Evolutionary conservation across 352 stramenopile genomes (phyloP).

Genomic region (Thalassiosira ordinaria): DNA sequence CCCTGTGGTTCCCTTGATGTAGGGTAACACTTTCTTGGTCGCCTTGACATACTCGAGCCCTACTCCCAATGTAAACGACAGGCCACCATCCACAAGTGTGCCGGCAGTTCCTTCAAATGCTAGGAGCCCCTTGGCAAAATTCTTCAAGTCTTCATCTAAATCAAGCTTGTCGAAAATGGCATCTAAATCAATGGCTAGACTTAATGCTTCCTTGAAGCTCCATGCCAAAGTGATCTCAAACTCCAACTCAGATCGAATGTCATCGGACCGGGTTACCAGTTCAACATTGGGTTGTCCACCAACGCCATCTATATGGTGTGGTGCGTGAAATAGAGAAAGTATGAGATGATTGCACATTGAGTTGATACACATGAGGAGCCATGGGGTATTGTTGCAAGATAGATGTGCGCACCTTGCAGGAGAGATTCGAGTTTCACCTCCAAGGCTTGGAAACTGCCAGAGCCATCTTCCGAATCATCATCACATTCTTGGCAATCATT

Average conservation of each 20-base stretch:
- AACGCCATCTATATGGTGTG: constrained; percentile 51
- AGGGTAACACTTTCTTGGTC: constrained; percentile 31
- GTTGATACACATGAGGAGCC: too few species aligned
- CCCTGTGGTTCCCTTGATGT: constrained; percentile 50
- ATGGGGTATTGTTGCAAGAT: too few species aligned
- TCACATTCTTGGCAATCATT: constrained; percentile 29
- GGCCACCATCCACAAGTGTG: constrained; percentile 13
- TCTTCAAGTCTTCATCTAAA: constrained; percentile 27
- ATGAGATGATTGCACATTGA: too few species aligned
- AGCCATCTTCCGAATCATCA: constrained; percentile 1
- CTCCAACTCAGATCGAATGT: constrained; percentile 34
- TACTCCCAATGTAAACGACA: constrained; percentile 40
- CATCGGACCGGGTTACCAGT: constrained; percentile 23
- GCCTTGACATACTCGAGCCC: constrained; percentile 38
- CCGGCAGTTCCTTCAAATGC: constrained; percentile 17
- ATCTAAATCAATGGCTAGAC: constrained; percentile 41
- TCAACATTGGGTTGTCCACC: constrained; percentile 37
- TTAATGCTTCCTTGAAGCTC: constrained; percentile 25
- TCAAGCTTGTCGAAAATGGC: constrained; percentile 40
- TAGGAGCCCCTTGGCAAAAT: constrained; percentile 26
- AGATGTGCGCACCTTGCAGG: constrained; percentile 39
- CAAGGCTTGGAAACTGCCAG: constrained; percentile 29
- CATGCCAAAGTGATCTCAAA: constrained; percentile 40
- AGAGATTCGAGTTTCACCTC: constrained; percentile 43
- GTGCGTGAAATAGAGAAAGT: too few species aligned